A percentile compares a stretch with the other conserved stretches of the same genome.
Evolutionary conservation across 208 protist genomes (phyloP).

Genomic region (Trypanosoma cruzi): DNA sequence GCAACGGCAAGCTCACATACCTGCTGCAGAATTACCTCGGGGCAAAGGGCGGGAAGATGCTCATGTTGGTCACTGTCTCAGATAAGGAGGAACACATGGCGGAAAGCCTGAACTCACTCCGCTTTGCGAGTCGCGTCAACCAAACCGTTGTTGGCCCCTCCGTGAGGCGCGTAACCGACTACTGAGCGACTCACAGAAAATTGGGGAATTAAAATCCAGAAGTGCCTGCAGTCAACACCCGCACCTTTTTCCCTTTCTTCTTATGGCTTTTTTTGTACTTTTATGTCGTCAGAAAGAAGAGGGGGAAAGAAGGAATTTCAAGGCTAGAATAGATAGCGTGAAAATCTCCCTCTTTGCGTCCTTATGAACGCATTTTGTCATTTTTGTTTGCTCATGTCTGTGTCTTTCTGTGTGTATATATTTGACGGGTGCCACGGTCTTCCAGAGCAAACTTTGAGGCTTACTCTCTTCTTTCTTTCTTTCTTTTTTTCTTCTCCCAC

Average conservation of each 20-base stretch:
- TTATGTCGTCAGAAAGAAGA: neutral
- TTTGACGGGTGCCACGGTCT: neutral
- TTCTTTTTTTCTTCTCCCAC: too few relatives aligned
- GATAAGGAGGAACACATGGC: conserved; percentile 53
- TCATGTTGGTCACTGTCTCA: conserved; percentile 95
- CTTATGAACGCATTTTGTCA: conserved; percentile 14
- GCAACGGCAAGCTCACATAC: conserved; percentile 93
- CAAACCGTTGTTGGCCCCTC: conserved; percentile 85
- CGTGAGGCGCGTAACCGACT: conserved; percentile 70
- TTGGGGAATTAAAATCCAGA: neutral
- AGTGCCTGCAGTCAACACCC: neutral
- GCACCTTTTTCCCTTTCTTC: conserved; percentile 2
- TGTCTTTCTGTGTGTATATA: neutral
- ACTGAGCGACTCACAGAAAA: conserved; percentile 22
- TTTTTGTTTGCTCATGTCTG: conserved; percentile 11
- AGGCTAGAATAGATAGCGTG: conserved; percentile 8
- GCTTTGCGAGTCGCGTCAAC: conserved; percentile 93
- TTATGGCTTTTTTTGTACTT: neutral
- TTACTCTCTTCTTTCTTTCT: neutral
- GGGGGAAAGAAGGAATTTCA: neutral
- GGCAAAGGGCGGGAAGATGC: conserved; percentile 87
- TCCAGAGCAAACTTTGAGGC: neutral
- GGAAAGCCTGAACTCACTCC: conserved; percentile 92
- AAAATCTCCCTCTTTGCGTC: neutral
- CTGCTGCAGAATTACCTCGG: conserved; percentile 91